These are phyloP conservation scores for Colletotrichum somersetense DNA, from an alignment of 2,329 filamentous ascomycete species.

Conservation along the genomic window DNA sequence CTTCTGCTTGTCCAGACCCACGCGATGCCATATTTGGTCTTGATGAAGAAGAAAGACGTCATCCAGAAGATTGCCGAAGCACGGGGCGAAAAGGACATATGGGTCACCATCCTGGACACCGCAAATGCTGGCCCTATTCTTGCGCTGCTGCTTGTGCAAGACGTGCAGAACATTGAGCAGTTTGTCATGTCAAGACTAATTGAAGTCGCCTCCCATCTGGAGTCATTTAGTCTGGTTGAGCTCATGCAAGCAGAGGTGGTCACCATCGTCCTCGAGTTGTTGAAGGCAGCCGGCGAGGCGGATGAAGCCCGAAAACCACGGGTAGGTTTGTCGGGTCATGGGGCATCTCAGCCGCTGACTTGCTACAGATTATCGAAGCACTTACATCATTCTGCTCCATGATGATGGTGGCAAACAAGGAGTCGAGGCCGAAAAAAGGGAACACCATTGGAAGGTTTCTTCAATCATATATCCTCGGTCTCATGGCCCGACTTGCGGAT, in stretches of 20 bases:
- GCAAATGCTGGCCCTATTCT: constrained; percentile 70
- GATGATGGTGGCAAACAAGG: constrained; percentile 55
- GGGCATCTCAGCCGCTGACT: neutral
- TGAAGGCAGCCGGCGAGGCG: constrained; percentile 82
- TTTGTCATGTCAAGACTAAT: constrained; percentile 77
- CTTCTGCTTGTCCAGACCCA: constrained; percentile 82
- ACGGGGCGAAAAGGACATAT: constrained; percentile 76
- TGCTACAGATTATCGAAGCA: constrained; percentile 59
- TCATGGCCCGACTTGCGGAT: constrained; percentile 86
- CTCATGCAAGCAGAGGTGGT: constrained; percentile 82
- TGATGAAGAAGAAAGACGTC: constrained; percentile 81
- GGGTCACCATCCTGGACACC: constrained; percentile 66
- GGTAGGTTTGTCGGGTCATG: constrained; percentile 59
- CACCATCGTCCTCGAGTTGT: constrained; percentile 80
- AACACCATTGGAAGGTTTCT: constrained; percentile 81
- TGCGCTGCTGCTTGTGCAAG: constrained; percentile 70
- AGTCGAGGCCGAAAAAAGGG: constrained; percentile 61
- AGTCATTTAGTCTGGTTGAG: constrained; percentile 73
- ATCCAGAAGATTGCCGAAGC: constrained; percentile 85
- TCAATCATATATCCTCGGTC: constrained; percentile 84
- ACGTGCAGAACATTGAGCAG: constrained; percentile 68
- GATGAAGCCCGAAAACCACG: constrained; percentile 67
- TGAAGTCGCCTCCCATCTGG: constrained; percentile 78
- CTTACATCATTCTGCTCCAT: constrained; percentile 60
- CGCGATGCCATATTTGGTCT: constrained; percentile 87